Evolutionary conservation across 768 basidiomycete species (phyloP).

Genomic region (Leucogyrophana mollusca): DNA sequence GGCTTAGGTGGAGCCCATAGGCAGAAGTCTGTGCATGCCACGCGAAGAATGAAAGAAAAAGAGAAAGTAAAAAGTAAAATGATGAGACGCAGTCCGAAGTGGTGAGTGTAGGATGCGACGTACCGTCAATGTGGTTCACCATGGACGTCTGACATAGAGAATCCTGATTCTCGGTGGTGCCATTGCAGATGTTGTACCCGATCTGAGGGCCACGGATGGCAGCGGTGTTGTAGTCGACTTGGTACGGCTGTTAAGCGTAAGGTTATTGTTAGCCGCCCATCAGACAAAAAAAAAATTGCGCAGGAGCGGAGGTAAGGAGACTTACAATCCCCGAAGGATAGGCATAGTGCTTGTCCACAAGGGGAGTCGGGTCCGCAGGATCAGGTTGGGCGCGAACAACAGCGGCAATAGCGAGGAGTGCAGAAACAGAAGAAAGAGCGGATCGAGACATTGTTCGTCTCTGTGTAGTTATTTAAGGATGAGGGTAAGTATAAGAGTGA

Average conservation of each 20-base stretch:
- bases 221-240: constrained; percentile 40
- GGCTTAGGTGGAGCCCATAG: constrained; percentile 58
- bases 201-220: constrained; percentile 53
- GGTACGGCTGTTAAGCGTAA: constrained; percentile 52
- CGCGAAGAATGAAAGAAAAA: too few relatives aligned
- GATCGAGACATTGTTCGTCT: constrained; percentile 39
- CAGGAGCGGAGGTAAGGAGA: background rate
- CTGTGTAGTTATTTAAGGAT: background rate
- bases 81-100: too few relatives aligned
- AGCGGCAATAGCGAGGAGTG: constrained; percentile 30
- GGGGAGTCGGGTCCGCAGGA: constrained; percentile 44
- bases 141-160: constrained; percentile 73
- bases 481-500: background rate
- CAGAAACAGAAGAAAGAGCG: constrained; percentile 42
- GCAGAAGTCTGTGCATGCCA: constrained; percentile 56
- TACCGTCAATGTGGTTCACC: constrained; percentile 55
- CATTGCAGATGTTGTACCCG: constrained; percentile 70
- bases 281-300: too few relatives aligned
- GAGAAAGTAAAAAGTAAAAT: background rate
- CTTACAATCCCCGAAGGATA: constrained; percentile 46
- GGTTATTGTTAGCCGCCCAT: too few relatives aligned
- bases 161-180: constrained; percentile 55
- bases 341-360: constrained; percentile 43
- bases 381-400: constrained; percentile 30
- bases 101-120: too few relatives aligned